These are phyloP conservation scores for Aotearoamyces nothofagi DNA, from an alignment of 2,329 filamentous ascomycete genomes.

Conservation along the genomic window DNA sequence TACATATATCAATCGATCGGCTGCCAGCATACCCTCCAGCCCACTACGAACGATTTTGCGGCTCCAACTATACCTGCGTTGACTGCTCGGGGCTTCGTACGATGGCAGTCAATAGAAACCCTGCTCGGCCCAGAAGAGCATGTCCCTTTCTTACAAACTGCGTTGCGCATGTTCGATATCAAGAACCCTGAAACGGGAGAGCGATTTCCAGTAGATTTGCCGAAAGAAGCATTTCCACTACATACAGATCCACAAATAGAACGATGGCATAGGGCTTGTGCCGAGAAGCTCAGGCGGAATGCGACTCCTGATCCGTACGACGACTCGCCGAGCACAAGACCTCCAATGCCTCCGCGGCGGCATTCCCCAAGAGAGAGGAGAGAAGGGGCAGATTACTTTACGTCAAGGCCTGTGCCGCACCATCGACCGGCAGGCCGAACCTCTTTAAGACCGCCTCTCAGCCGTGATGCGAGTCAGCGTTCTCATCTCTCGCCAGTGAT, in stretches of 20 bases:
- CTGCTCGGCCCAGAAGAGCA: constrained; percentile 80
- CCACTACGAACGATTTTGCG: constrained; percentile 51
- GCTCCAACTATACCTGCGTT: constrained; percentile 70
- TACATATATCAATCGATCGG: constrained; percentile 88
- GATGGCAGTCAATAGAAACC: constrained; percentile 88
- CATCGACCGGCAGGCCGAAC: constrained; percentile 10
- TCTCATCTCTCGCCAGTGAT: constrained; percentile 25
- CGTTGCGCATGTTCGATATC: constrained; percentile 63
- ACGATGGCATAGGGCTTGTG: constrained; percentile 71
- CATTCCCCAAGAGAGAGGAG: constrained; percentile 8
- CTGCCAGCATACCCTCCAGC: constrained; percentile 77
- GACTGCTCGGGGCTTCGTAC: constrained; percentile 70
- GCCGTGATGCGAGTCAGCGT: constrained; percentile 18
- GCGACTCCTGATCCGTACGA: constrained; percentile 19
- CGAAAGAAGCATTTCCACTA: constrained; percentile 49
- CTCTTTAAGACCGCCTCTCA: constrained; percentile 10
- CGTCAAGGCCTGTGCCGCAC: constrained; percentile 10
- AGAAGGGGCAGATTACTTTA: constrained; percentile 3
- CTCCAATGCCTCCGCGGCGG: background rate
- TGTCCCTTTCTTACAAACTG: constrained; percentile 66
- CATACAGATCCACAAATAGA: constrained; percentile 68
- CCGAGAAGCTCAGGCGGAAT: constrained; percentile 51
- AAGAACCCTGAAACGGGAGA: constrained; percentile 60
- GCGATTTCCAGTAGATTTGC: constrained; percentile 45
- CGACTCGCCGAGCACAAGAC: constrained; percentile 4